Percentiles rank a stretch among this genome's conserved stretches.
Conservation (phyloP, 1,139 yeast genomes). For the Eremothecium coryli region DNA sequence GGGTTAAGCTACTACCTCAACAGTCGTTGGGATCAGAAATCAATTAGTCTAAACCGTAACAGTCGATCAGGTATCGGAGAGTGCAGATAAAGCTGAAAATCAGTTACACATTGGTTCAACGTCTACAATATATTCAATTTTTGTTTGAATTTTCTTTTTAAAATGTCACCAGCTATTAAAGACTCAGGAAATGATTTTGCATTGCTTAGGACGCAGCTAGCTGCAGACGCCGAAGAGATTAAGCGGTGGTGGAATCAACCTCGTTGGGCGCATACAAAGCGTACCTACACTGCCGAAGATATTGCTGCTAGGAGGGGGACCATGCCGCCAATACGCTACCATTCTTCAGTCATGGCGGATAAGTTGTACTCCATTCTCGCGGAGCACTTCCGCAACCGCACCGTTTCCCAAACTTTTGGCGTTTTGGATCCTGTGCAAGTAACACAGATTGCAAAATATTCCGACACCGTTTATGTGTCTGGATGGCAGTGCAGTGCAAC, state of each 20-base stretch:
- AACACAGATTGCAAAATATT: slow-evolving; percentile 91
- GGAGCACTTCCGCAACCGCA: slow-evolving; percentile 63
- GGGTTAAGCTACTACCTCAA: no score
- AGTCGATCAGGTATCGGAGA: no score
- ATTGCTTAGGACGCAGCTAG: slow-evolving; percentile 13
- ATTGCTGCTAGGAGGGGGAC: slow-evolving; percentile 86
- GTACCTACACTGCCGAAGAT: slow-evolving; percentile 83
- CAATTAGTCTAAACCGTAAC: no score
- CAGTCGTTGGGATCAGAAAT: no score
- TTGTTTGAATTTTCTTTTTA: no score
- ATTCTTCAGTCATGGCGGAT: slow-evolving; percentile 75
- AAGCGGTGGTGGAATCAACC: slow-evolving; percentile 88
- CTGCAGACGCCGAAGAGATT: slow-evolving; percentile 62
- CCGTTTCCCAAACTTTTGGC: slow-evolving; percentile 87
- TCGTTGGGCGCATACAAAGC: slow-evolving; percentile 81
- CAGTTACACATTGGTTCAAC: no score
- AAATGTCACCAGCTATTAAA: slow-evolving; percentile 1
- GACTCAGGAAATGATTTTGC: slow-evolving; percentile 14
- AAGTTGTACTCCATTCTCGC: slow-evolving; percentile 62
- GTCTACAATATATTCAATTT: no score
- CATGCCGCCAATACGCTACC: slow-evolving; percentile 50
- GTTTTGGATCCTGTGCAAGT: slow-evolving; percentile 95
- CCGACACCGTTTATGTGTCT: slow-evolving; percentile 86
- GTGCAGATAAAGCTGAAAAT: no score
- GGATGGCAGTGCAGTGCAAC: slow-evolving; percentile 99